Base-by-base conservation (phyloP, 768 basidiomycete genomes). In the Podaxis pistillaris region DNA sequence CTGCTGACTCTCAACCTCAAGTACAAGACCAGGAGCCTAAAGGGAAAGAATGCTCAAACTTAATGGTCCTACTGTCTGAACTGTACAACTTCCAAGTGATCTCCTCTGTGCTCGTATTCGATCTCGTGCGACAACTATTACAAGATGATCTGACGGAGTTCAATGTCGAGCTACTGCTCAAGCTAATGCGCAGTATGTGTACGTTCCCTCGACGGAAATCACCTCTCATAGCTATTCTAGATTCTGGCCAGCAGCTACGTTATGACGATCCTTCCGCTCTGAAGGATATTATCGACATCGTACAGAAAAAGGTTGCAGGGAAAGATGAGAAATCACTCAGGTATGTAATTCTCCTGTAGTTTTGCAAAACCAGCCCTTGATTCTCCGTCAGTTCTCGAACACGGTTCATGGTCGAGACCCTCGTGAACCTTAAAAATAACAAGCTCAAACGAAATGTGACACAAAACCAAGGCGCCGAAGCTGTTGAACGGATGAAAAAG, bases 61-160 rank as follows among this genome's bases (percentile, higher is more conserved):
- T 99, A 37, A 82, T 96, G 46, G 85, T 93, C 1, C 83, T 98
- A 24, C 75, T 98, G 22, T 91, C 94, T 1, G 95, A 98, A 71
- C 78, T 99, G 19, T 98, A 98, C 79, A 98, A 98, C 71, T 95
- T 98, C 71, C 92, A 94, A 75, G 93, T 98, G 24, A 84, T 98
- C 58, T 93, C 93, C 2, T 93, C 88, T 61, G 76, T 89, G 11
- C 81, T 98, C n/a, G 77, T 98, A 52, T 98, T 94, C 74, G 97
- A 98, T 70, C 73, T 98, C 53, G 88, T 98, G 66, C 87, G 91
- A 7, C 79, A 81, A 13, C 81, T 98, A 51, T 78, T 98, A 52
- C 76, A 82, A 0, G 77, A 77, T 4, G 78, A 85, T 2, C 75
- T 96, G 58, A 80, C 82, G 0, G 96, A 98, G 73, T 85, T 91